phyloP scores from a whole-genome alignment of 345 rosid genomes.

The Gossypium bickii region DNA sequence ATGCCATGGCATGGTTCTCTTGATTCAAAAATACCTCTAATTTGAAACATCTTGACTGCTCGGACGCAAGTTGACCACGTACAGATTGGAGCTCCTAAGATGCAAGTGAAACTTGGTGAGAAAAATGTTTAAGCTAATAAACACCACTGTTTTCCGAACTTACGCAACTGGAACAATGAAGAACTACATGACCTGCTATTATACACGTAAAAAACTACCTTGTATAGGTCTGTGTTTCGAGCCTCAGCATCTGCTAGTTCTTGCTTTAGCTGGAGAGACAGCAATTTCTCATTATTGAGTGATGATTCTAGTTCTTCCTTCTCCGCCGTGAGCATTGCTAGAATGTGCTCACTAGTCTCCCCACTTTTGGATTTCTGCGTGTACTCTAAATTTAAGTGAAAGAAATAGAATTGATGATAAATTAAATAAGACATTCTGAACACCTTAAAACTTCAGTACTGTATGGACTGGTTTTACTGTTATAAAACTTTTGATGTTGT shows the following conservation, averaged over 20 bases:
- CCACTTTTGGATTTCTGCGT: constrained; percentile 50
- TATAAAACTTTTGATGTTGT: not conserved
- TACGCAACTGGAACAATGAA: not conserved
- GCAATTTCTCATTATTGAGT: constrained; percentile 66
- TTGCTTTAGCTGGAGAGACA: constrained; percentile 63
- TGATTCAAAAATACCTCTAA: constrained; percentile 56
- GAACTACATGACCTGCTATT: not conserved
- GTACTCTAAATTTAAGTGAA: constrained; percentile 9
- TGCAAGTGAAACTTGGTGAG: not conserved
- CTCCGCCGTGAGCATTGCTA: constrained; percentile 61
- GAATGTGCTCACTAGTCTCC: constrained; percentile 39
- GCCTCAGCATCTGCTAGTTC: constrained; percentile 71
- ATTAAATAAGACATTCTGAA: not conserved
- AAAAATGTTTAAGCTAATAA: not conserved
- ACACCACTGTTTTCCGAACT: not conserved
- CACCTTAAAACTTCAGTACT: not conserved
- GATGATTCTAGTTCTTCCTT: constrained; percentile 75
- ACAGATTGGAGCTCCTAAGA: constrained; percentile 89
- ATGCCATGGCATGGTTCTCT: not conserved
- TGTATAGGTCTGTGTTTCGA: constrained; percentile 65
- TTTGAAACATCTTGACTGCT: constrained; percentile 97
- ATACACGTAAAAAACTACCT: constrained; percentile 40
- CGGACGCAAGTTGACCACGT: constrained; percentile 93
- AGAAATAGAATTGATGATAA: not conserved
- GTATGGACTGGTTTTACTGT: no score